Evolutionary conservation across 306 rosid species (phyloP), one percentile per base, ranked within the genome.

Genomic region (Quercus bicolor): DNA sequence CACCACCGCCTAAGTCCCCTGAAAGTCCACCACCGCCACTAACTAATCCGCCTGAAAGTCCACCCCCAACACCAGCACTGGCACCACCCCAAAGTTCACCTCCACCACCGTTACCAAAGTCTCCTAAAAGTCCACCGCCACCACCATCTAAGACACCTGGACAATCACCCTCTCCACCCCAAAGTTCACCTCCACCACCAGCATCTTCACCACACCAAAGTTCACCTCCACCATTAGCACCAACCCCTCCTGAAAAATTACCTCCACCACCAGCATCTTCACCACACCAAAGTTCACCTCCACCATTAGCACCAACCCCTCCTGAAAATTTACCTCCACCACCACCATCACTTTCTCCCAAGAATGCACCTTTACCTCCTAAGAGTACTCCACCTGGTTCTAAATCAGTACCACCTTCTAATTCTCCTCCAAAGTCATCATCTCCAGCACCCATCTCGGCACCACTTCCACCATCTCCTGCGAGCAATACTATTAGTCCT

Each of bases 391-490:
- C 88, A 20, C 84, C 97, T 19, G 68, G 48, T 75, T 60, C 89
- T 61, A 76, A 78, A 51, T 87, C 85, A n/a, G 61, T 40, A 37
- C 55, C 79, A 28, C 81, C 87, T 73, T 54, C 80, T 72, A 89
- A 78, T 81, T 82, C 90, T 18, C 81, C 94, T 24, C 85, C 86
- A 28, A 75, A 62, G 45, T 51, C 83, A 64, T 66, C 85, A 4
- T 83, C 87, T 64, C 84, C 89, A 12, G 74, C 89, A 77, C 83
- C 90, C 19, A 1, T 34, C 5, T 71, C 61, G 80, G 15, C 83
- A 9, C 91, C 92, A 5, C 91, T 90, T 23, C 85, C 91, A 2
- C 80, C 83, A 62, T 59, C 75, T n/a, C 80, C 72, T 20, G 15
- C 72, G 6, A 81, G 56, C 71, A 24, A 31, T 78, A 53, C 81